Base-by-base conservation (phyloP, 169 alveolate species). In the Eimeria praecox region DNA sequence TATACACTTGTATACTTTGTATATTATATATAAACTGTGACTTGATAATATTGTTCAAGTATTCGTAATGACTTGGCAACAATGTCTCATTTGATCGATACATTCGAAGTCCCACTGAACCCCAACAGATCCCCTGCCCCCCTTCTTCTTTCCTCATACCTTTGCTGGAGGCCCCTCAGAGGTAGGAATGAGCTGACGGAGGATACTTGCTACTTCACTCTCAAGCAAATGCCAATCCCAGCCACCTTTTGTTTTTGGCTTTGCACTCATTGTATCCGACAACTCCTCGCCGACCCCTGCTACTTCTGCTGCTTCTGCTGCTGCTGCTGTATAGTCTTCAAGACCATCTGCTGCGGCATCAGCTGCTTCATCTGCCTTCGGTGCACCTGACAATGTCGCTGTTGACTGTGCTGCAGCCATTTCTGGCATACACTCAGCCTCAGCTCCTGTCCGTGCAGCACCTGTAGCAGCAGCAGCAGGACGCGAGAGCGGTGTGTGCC, bases 221-320 rank as follows among this genome's bases (percentile, higher is more conserved):
- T 87, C 93, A 30, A 87, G 93, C 38, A 59, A 87, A n/a, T 87
- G 62, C 93, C 93, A 87, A 30, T 87, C 93, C 59, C 93, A 77
- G 2, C 44, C 77, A 22, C 92, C 33, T 5, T 24, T 33, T 22
- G 54, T 22, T n/a, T 44, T 87, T 40, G 93, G 62, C 49, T 38
- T 30, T 27, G 93, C 93, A 8, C 64, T 18, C 27, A 38, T 83
- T 33, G 75, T 24, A 40, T 78, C 88, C 9, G 62, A 9, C 27
- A 46, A 14, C 42, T 33, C 91, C 49, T 83, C 75, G 9, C 35
- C 30, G 52, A 18, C 44, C 35, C 46, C 54, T 83, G 54, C 56
- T 27, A 33, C 91, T 18, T 30, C 73, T 30, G 71, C 52, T 83
- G 91, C 18, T 35, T 27, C 91, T 33, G 91, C 69, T 54, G 69